phyloP scores from a whole-genome alignment of 2,329 filamentous ascomycete genomes.

The Sclerotinia borealis region DNA sequence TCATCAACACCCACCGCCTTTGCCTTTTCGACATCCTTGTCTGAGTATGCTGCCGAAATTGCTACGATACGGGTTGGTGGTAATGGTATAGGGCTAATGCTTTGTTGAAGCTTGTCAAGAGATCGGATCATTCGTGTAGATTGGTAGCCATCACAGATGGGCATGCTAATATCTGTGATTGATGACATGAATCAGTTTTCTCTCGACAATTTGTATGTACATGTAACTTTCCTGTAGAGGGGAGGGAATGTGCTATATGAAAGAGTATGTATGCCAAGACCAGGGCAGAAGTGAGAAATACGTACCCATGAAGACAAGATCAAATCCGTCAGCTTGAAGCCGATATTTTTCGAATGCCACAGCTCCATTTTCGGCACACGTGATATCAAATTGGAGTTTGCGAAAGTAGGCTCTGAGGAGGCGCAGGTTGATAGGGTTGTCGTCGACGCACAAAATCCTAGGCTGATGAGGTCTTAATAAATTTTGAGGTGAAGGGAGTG shows the following conservation, averaged over 20 bases:
- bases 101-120: slow-evolving; percentile 36
- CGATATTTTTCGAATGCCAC: slow-evolving; percentile 35
- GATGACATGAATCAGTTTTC: not conserved
- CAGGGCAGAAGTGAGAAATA: not conserved
- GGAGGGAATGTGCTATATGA: slow-evolving; percentile 22
- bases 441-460: slow-evolving; percentile 32
- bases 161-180: slow-evolving; percentile 46
- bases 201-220: not conserved
- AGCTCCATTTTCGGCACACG: slow-evolving; percentile 39
- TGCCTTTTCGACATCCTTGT: slow-evolving; percentile 42
- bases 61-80: slow-evolving; percentile 38
- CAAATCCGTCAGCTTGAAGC: slow-evolving; percentile 28
- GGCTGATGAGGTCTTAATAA: not conserved
- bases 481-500: not conserved
- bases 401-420: slow-evolving; percentile 28
- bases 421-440: slow-evolving; percentile 37
- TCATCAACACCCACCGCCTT: slow-evolving; percentile 47
- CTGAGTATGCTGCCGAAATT: slow-evolving; percentile 45
- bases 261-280: not conserved
- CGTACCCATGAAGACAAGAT: slow-evolving; percentile 43
- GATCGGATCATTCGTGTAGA: slow-evolving; percentile 43
- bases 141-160: slow-evolving; percentile 45
- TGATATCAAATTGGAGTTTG: slow-evolving; percentile 30
- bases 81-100: slow-evolving; percentile 19
- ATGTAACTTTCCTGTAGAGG: slow-evolving; percentile 29